These are phyloP conservation scores for Diaporthe longicolla DNA, from an alignment of 2,329 filamentous ascomycete species.

Conservation along the genomic window DNA sequence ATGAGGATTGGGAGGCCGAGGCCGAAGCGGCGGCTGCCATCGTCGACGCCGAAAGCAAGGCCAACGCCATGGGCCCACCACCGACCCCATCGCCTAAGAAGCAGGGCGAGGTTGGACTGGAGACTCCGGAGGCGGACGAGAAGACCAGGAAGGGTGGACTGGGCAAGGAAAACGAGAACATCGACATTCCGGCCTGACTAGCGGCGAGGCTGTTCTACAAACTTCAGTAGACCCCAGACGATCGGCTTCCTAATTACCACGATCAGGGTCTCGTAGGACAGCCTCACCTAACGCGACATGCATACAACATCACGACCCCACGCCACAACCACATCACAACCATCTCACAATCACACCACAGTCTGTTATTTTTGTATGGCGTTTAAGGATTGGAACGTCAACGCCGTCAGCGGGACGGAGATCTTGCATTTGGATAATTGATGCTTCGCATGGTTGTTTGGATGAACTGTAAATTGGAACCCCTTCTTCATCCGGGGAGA, in stretches of 20 bases:
- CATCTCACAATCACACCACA: background rate
- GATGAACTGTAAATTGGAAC: conserved; percentile 36
- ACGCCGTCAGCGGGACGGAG: conserved; percentile 18
- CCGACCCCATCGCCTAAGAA: conserved; percentile 41
- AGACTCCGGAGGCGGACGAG: conserved; percentile 23
- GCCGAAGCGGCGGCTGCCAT: conserved; percentile 40
- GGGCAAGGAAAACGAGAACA: conserved; percentile 40
- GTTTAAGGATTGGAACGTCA: conserved; percentile 21
- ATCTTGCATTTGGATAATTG: conserved; percentile 7
- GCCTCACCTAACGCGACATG: conserved; percentile 36
- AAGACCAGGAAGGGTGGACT: conserved; percentile 25
- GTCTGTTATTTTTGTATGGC: conserved; percentile 27
- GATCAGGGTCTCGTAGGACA: conserved; percentile 39
- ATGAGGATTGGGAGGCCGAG: conserved; percentile 41
- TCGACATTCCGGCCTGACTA: conserved; percentile 43
- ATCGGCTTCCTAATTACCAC: conserved; percentile 31
- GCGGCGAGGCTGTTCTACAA: conserved; percentile 42
- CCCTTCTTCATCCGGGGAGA: conserved; percentile 26
- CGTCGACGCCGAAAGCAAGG: conserved; percentile 36
- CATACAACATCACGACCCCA: background rate
- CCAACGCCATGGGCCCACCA: conserved; percentile 42
- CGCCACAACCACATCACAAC: background rate
- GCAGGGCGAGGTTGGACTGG: conserved; percentile 28
- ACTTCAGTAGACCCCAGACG: conserved; percentile 25
- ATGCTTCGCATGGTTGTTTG: conserved; percentile 28